Evolutionary conservation across 1,284 basidiomycete species (phyloP).

Genomic region (Chiua sp.): DNA sequence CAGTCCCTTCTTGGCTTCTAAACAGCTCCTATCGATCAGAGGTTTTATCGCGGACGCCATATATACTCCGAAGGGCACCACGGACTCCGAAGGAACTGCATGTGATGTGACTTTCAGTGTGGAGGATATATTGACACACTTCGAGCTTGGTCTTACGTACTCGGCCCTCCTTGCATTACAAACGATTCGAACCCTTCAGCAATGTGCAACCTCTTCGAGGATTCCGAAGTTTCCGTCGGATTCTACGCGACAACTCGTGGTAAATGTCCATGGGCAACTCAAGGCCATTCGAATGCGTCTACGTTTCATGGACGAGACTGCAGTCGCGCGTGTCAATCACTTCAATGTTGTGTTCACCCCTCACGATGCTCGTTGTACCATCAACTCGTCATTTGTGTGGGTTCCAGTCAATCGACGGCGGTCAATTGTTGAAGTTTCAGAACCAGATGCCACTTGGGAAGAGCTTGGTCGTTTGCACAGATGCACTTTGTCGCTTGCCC

Average conservation of each 20-base stretch:
- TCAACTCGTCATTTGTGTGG: slow-evolving; percentile 49
- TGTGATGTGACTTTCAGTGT: slow-evolving; percentile 29
- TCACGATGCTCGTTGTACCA: slow-evolving; percentile 32
- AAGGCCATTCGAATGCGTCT: slow-evolving; percentile 53
- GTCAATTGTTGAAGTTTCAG: slow-evolving; percentile 32
- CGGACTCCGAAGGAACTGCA: slow-evolving; percentile 12
- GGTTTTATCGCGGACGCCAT: slow-evolving; percentile 44
- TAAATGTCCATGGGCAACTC: slow-evolving; percentile 42
- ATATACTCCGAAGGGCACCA: slow-evolving; percentile 33
- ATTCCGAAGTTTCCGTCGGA: slow-evolving; percentile 14
- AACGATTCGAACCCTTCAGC: slow-evolving; percentile 52
- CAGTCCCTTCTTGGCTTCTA: slow-evolving; percentile 44
- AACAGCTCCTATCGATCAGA: slow-evolving; percentile 56
- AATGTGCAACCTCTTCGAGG: slow-evolving; percentile 35
- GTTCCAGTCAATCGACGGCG: slow-evolving; percentile 42
- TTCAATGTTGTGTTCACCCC: slow-evolving; percentile 36
- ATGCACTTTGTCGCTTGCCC: slow-evolving; percentile 52
- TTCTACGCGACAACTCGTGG: slow-evolving; percentile 16
- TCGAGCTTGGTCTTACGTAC: slow-evolving; percentile 78
- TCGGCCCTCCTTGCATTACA: slow-evolving; percentile 70
- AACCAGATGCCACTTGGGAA: slow-evolving; percentile 66
- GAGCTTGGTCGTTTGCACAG: slow-evolving; percentile 73
- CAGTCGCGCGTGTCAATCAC: slow-evolving; percentile 54
- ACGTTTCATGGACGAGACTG: slow-evolving; percentile 52
- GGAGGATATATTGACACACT: slow-evolving; percentile 48